Evolutionary conservation across 2,329 filamentous ascomycete genomes (phyloP), one percentile per base, ranked within the genome.

Genomic region (Trichophyton schoenleinii): DNA sequence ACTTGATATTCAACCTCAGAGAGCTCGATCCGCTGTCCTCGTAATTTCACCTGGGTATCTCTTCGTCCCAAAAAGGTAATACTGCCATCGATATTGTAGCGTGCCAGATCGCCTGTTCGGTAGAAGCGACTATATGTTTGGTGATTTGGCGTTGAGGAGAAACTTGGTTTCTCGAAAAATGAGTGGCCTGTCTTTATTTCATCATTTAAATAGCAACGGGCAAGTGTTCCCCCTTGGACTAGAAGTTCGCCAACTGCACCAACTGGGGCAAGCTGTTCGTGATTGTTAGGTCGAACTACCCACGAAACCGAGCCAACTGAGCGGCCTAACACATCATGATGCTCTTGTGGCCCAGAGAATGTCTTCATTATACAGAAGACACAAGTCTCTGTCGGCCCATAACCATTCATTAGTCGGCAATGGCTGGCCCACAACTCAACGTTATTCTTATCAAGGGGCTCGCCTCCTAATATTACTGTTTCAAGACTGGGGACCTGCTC

Each of bases 11-110:
- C 88, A 72, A 95, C 92, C 74, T 95, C 90, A 0, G 86, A 87
- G 62, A 94, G 86, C 68, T 95, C 91, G 0, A 95, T 78, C 11
- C 90, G 80, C 70, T 95, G 90, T 0, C 90, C 90, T 13, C 90
- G 83, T 3, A 95, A 79, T 71, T 96, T 96, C 64, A 95, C 85
- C 71, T 96, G 91, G 1, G 60, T 62, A 48, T 71, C 70, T 52
- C 68, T 70, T 31, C 70, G 61, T 8, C 67, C 65, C 1, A 68
- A 46, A 58, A 62, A 67, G 6, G 41, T 28, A 31, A 64, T 61
- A 1, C 61, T 57, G 2, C 66, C 66, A 41, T 67, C 58, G 7
- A 52, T 8, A 46, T 67, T 61, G 41, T 66, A 66, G 18, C 63
- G 36, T 7, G 66, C 63, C 1, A 69, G 46, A 52, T 70, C 68